Evolutionary conservation across 768 basidiomycete genomes (phyloP).

Genomic region (Serpula lacrymans): DNA sequence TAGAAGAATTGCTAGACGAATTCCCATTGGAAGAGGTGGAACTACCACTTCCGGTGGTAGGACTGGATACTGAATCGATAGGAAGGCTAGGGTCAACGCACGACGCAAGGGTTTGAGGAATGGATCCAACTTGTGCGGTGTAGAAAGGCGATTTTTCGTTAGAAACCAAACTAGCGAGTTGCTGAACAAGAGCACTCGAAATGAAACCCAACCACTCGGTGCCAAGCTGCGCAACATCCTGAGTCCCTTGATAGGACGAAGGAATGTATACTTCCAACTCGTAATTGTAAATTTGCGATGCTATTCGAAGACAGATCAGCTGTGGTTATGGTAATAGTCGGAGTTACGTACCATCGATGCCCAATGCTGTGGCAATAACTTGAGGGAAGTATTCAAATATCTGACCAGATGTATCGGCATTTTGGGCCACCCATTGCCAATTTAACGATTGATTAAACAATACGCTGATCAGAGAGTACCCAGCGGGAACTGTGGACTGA

Average conservation of each 20-base stretch:
- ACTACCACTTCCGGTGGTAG: constrained; percentile 24
- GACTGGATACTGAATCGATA: constrained; percentile 44
- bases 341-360: constrained; percentile 35
- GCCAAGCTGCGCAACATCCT: constrained; percentile 48
- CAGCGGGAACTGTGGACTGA: constrained; percentile 28
- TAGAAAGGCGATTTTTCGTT: constrained; percentile 63
- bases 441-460: constrained; percentile 57
- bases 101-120: constrained; percentile 55
- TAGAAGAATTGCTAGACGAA: constrained; percentile 26
- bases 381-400: constrained; percentile 71
- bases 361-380: constrained; percentile 44
- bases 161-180: constrained; percentile 65
- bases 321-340: constrained; percentile 7
- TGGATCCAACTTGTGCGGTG: constrained; percentile 38
- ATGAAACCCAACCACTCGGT: constrained; percentile 77
- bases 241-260: constrained; percentile 42
- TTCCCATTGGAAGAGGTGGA: constrained; percentile 16
- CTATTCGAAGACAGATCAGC: constrained; percentile 33
- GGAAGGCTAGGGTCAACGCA: constrained; percentile 71
- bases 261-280: constrained; percentile 74
- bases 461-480: constrained; percentile 56
- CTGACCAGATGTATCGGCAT: constrained; percentile 60
- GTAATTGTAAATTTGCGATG: constrained; percentile 39
- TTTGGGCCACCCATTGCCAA: constrained; percentile 68
- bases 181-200: constrained; percentile 48